Percentiles rank a stretch among this genome's conserved stretches.
These are phyloP conservation scores for Scedosporium minutisporum DNA, from an alignment of 2,329 filamentous ascomycete genomes.

Conservation along the genomic window DNA sequence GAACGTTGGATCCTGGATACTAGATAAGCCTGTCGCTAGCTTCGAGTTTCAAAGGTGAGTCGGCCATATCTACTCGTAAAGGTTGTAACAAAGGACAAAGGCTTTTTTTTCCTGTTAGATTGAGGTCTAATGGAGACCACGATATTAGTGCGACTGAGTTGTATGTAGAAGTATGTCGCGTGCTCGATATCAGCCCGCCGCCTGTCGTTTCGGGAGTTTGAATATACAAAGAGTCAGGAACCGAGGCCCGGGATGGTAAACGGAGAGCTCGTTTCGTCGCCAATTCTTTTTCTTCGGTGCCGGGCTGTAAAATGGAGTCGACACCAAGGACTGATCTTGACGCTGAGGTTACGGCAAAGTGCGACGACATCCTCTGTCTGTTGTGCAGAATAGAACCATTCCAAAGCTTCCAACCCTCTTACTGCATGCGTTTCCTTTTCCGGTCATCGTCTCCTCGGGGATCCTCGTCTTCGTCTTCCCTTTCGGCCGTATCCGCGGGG, in stretches of 20 bases:
- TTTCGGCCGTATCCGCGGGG: constrained; percentile 45
- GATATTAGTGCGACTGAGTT: not conserved
- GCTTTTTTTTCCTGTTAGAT: not conserved
- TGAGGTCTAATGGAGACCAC: not conserved
- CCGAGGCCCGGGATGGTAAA: not conserved
- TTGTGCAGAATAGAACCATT: no score
- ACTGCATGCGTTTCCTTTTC: constrained; percentile 53
- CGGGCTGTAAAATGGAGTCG: no score
- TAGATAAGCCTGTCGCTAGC: not conserved
- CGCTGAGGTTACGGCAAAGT: no score
- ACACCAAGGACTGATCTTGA: no score
- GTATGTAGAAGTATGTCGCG: not conserved
- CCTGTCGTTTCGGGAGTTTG: not conserved
- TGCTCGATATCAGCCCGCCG: not conserved
- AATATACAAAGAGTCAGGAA: not conserved
- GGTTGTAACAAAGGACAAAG: not conserved
- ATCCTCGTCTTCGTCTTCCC: constrained; percentile 47
- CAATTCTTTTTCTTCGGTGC: not conserved
- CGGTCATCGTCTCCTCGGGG: constrained; percentile 46
- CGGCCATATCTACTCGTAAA: not conserved
- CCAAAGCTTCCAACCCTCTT: constrained; percentile 4
- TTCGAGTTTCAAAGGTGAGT: not conserved
- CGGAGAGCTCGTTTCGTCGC: not conserved
- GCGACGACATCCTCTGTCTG: no score
- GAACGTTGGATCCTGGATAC: not conserved